Percentiles rank a stretch among this genome's conserved stretches.
phyloP scores from a whole-genome alignment of 2,329 filamentous ascomycete genomes.

The Pseudogymnoascus sp. region DNA sequence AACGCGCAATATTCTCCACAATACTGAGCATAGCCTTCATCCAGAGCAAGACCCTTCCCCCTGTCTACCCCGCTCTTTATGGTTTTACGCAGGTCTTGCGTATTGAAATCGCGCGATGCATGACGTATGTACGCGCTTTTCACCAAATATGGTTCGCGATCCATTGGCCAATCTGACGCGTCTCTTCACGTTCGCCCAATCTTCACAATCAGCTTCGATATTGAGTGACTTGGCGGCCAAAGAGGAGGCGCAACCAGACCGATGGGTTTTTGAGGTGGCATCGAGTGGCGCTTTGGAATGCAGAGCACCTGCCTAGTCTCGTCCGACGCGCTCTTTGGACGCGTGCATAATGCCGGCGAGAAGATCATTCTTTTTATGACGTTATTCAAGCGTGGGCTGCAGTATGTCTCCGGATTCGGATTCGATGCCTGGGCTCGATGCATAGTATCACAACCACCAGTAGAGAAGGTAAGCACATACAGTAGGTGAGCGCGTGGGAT shows the following conservation, averaged over 20 bases:
- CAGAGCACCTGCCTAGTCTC: not conserved
- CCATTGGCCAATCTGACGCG: constrained; percentile 4
- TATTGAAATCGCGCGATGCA: constrained; percentile 1
- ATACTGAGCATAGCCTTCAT: not conserved
- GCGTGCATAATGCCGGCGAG: not conserved
- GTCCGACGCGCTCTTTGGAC: not conserved
- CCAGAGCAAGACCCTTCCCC: not conserved
- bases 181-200: not conserved
- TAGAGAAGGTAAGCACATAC: not conserved
- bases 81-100: constrained; percentile 7
- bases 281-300: not conserved
- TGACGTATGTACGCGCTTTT: constrained; percentile 7
- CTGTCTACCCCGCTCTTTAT: constrained; percentile 8
- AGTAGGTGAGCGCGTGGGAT: not conserved
- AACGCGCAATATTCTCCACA: not conserved
- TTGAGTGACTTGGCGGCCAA: not conserved
- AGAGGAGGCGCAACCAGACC: not conserved
- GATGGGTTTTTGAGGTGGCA: not conserved
- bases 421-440: not conserved
- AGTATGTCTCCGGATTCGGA: not conserved
- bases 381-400: not conserved
- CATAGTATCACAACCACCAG: not conserved
- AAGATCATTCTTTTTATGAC: not conserved
- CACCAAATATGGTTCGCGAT: not conserved
- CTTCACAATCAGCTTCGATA: not conserved